A percentile compares a stretch with the other conserved stretches of the same genome.
Evolutionary conservation across 129 eudicot species (phyloP).

Genomic region (Chrysanthemum seticuspe): DNA sequence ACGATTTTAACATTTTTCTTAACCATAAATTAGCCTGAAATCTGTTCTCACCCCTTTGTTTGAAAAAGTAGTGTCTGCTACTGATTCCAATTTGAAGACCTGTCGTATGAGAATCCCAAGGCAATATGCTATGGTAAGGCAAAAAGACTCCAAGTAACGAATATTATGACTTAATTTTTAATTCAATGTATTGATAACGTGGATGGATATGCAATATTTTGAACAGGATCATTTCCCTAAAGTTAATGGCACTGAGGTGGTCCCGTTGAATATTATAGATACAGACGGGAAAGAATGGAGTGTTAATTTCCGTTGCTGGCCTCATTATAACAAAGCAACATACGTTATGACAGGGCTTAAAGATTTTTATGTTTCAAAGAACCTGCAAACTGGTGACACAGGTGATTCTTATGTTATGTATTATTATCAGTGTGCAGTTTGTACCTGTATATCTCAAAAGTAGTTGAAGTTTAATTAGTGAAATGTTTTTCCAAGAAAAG

Average conservation of each 20-base stretch:
- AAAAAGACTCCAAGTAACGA: not conserved
- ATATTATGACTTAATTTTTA: not conserved
- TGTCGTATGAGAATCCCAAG: slow-evolving; percentile 51
- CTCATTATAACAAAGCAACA: slow-evolving; percentile 20
- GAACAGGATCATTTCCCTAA: slow-evolving; percentile 50
- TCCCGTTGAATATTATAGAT: slow-evolving; percentile 40
- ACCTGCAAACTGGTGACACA: slow-evolving; percentile 52
- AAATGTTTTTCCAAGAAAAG: not conserved
- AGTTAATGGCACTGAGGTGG: slow-evolving; percentile 29
- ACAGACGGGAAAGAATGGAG: slow-evolving; percentile 55
- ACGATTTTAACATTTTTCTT: slow-evolving; percentile 30
- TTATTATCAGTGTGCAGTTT: not conserved
- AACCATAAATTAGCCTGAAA: slow-evolving; percentile 35
- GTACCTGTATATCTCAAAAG: too few relatives aligned
- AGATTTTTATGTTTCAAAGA: slow-evolving; percentile 37
- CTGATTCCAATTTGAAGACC: slow-evolving; percentile 40
- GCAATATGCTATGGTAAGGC: slow-evolving; percentile 51
- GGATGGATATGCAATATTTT: not conserved
- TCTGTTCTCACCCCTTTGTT: slow-evolving; percentile 41
- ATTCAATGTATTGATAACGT: not conserved
- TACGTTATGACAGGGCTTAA: slow-evolving; percentile 56
- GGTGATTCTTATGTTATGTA: slow-evolving; percentile 33
- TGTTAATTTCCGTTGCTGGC: slow-evolving; percentile 42
- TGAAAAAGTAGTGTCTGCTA: slow-evolving; percentile 42
- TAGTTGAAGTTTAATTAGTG: not conserved